These are phyloP conservation scores for Coniosporium apollinis DNA, from an alignment of 495 filamentous ascomycete genomes.

Conservation along the genomic window DNA sequence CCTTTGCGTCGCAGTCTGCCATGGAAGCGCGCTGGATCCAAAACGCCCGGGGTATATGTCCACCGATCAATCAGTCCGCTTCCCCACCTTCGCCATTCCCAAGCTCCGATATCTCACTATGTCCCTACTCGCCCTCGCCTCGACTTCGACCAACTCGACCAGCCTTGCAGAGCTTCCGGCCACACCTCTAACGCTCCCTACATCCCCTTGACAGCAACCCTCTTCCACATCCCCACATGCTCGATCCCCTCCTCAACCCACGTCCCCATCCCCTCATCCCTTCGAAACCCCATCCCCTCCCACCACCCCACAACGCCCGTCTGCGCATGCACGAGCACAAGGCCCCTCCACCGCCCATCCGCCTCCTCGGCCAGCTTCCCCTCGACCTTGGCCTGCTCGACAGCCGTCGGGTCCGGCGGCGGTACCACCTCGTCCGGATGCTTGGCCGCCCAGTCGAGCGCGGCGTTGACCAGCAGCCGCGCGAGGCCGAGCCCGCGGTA, in stretches of 20 bases:
- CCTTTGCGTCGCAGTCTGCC: no score
- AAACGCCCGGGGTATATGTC: no score
- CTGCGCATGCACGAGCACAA: constrained; percentile 64
- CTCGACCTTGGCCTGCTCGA: constrained; percentile 9
- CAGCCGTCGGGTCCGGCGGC: constrained; percentile 9
- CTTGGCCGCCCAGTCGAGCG: constrained; percentile 41
- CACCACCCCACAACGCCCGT: constrained; percentile 42
- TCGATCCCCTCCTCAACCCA: constrained; percentile 77
- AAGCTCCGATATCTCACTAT: no score
- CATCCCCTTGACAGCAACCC: no score
- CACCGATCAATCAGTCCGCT: no score
- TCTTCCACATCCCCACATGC: constrained; percentile 64
- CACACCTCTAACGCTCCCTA: no score
- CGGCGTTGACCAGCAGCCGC: constrained; percentile 41
- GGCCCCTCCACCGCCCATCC: constrained; percentile 39
- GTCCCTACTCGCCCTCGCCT: no score
- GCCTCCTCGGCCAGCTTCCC: constrained; percentile 1
- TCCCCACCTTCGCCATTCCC: no score
- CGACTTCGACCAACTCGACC: no score
- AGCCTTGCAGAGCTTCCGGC: no score
- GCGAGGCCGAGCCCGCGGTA: constrained; percentile 49
- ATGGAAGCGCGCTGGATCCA: no score
- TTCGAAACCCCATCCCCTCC: constrained; percentile 46
- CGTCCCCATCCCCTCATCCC: constrained; percentile 50
- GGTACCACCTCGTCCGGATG: constrained; percentile 32